These are phyloP conservation scores for Corynespora cassiicola DNA, from an alignment of 2,329 filamentous ascomycete species.

Conservation along the genomic window DNA sequence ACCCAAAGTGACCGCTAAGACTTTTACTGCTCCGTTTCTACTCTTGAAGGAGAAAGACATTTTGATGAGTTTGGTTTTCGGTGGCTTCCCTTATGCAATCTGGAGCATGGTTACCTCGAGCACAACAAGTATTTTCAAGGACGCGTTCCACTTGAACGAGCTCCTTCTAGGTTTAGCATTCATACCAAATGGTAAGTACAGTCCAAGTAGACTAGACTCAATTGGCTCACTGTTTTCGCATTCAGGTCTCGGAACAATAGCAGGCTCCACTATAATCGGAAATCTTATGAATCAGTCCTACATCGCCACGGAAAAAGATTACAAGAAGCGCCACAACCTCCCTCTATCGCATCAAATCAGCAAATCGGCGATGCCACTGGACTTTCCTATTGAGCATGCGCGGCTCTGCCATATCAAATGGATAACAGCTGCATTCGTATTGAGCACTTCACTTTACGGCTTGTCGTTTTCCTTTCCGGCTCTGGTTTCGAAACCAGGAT, in stretches of 20 bases:
- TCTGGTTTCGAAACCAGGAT: slow-evolving; percentile 18
- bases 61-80: slow-evolving; percentile 51
- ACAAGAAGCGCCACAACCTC: slow-evolving; percentile 38
- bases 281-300: slow-evolving; percentile 52
- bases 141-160: slow-evolving; percentile 47
- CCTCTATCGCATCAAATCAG: slow-evolving; percentile 29
- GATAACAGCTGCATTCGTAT: slow-evolving; percentile 47
- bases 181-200: slow-evolving; percentile 43
- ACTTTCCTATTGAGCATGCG: slow-evolving; percentile 51
- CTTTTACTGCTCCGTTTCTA: slow-evolving; percentile 47
- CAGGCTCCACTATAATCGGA: slow-evolving; percentile 50
- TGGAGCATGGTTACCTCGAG: slow-evolving; percentile 59
- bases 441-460: slow-evolving; percentile 43
- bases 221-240: not conserved
- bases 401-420: slow-evolving; percentile 47
- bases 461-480: slow-evolving; percentile 41
- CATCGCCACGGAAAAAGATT: slow-evolving; percentile 38
- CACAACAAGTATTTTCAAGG: slow-evolving; percentile 50
- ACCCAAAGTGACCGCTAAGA: slow-evolving; percentile 39
- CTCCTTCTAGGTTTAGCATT: slow-evolving; percentile 51
- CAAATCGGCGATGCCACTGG: slow-evolving; percentile 22
- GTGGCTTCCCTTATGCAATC: slow-evolving; percentile 53
- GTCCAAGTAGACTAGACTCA: not conserved
- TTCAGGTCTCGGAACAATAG: slow-evolving; percentile 47
- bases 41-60: slow-evolving; percentile 57